Base-by-base conservation (phyloP, 2,329 filamentous ascomycete genomes). In the Mollisiaceae sp. region DNA sequence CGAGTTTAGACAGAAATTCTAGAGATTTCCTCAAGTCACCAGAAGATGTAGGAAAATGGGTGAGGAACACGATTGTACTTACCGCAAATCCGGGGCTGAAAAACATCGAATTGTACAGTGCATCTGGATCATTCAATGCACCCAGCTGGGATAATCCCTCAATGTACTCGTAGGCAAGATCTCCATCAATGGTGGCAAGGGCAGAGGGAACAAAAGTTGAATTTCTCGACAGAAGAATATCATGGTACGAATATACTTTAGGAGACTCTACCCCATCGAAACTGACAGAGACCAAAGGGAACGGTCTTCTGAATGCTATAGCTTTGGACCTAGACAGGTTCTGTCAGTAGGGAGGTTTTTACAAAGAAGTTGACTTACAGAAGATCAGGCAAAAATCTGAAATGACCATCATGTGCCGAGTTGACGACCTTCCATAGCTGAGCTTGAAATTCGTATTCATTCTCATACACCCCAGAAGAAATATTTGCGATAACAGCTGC, bases 271-370 rank as follows among this genome's bases (percentile, higher is more conserved):
- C 74, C 8, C 87, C 87, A 72, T 89, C 86, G 1, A 76, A 66
- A 1, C 86, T 89, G 8, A 89, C 81, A 0, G 86, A 89, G 0
- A 89, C 84, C 0, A 90, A 70, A 60, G 79, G 77, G 69, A 84
- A 73, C 27, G 77, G 77, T 8, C 83, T 79, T 15, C 78, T 80
- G 68, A 72, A 88, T 62, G 69, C 80, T 76, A 87, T 86, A 0
- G 83, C 79, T 47, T 79, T 81, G 27, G 68, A 67, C 50, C 65
- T 52, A 39, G 41, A 39, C 27, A 32, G 27, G 5, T 11, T 36
- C 14, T 41, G n/a, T 58, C 8, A 62, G 50, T 22, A 43, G n/a
- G 4, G 52, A 36, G 8, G 12, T 15, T 36, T 24, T 9, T 18
- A 36, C 18, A 15, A 20, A 5, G 45, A 50, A 24, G 20, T 50